Conservation (phyloP, 208 protist genomes). For the Spongospora subterranea region DNA sequence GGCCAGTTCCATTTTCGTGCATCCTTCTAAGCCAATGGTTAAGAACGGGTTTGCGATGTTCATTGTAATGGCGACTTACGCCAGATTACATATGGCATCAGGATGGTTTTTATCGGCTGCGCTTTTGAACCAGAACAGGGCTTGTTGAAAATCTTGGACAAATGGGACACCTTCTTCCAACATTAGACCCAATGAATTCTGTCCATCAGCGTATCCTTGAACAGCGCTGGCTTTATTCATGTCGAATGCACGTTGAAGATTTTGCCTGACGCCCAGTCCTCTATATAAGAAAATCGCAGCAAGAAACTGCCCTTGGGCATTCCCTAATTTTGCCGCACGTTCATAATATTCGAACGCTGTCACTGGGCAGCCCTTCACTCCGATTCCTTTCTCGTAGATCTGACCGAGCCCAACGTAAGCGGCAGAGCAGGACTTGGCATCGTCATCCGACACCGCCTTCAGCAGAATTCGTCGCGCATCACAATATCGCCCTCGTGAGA, state of each 20-base stretch:
- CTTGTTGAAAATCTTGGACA: slow-evolving; percentile 30
- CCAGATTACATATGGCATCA: slow-evolving; percentile 23
- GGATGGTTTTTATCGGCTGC: slow-evolving; percentile 17
- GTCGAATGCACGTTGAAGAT: slow-evolving; percentile 11
- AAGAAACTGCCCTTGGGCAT: slow-evolving; percentile 8
- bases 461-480: not conserved
- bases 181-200: slow-evolving; percentile 2
- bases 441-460: not conserved
- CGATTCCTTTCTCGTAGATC: not conserved
- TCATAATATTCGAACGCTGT: slow-evolving; percentile 3
- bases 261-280: not conserved
- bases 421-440: not conserved
- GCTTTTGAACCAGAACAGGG: slow-evolving; percentile 20
- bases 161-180: slow-evolving; percentile 44
- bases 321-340: not conserved
- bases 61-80: not conserved
- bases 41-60: not conserved
- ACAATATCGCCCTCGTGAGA: not conserved
- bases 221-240: slow-evolving; percentile 29
- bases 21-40: not conserved
- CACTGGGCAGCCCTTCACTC: not conserved
- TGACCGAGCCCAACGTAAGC: not conserved
- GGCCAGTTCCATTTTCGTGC: slow-evolving; percentile 29
- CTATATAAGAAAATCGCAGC: not conserved
- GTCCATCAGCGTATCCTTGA: slow-evolving; percentile 19